Percentiles rank a stretch among this genome's conserved stretches.
Evolutionary conservation across 2,329 filamentous ascomycete species (phyloP).

Genomic region (Coniella lustricola): DNA sequence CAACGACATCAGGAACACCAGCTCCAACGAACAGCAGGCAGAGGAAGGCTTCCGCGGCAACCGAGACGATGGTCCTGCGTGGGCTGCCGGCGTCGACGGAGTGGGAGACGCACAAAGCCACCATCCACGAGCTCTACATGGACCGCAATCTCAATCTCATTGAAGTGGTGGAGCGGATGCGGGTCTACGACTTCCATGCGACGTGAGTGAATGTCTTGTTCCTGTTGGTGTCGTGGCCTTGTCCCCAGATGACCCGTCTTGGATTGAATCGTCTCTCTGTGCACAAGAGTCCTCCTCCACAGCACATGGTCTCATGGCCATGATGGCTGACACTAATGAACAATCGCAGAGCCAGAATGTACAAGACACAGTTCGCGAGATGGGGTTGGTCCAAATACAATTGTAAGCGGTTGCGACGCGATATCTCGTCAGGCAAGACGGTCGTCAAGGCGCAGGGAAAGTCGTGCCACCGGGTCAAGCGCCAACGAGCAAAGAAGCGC

Average conservation of each 20-base stretch:
- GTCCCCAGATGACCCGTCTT: too few relatives aligned
- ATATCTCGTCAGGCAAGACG: conserved; percentile 14
- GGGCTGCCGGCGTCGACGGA: conserved; percentile 5
- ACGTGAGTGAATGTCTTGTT: conserved; percentile 12
- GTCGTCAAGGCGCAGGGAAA: conserved; percentile 17
- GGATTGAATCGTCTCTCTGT: too few relatives aligned
- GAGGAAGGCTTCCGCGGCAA: neutral
- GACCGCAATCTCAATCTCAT: conserved; percentile 15
- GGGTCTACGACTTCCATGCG: conserved; percentile 12
- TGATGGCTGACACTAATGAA: neutral
- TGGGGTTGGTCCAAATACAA: conserved; percentile 19
- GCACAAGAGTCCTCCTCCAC: too few relatives aligned
- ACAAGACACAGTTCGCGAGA: conserved; percentile 17
- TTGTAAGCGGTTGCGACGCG: conserved; percentile 15
- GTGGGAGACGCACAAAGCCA: conserved; percentile 16
- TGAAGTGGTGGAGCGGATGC: conserved; percentile 16
- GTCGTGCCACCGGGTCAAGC: conserved; percentile 15
- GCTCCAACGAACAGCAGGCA: too few relatives aligned
- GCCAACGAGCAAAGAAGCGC: conserved; percentile 4
- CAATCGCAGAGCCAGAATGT: conserved; percentile 14
- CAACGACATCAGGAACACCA: too few relatives aligned
- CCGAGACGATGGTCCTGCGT: neutral
- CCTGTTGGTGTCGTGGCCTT: too few relatives aligned
- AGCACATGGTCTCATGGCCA: too few relatives aligned
- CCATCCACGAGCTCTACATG: conserved; percentile 17